Evolutionary conservation across 2,329 filamentous ascomycete genomes (phyloP).

Genomic region (Lachnellula subtilissima): DNA sequence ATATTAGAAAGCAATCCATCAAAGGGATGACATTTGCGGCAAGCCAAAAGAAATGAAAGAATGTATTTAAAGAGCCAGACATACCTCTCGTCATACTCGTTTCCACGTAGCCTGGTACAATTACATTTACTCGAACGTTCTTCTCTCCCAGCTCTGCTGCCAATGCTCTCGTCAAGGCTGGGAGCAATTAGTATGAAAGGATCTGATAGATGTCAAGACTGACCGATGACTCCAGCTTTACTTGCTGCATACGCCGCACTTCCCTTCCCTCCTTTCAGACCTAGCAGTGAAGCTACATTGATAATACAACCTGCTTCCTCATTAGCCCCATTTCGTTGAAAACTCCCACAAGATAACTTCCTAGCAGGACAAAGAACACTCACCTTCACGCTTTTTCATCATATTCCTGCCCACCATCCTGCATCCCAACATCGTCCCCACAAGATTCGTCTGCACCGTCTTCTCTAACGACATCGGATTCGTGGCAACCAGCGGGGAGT

Average conservation of each 20-base stretch:
- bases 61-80: conserved; percentile 6
- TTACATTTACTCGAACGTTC: conserved; percentile 70
- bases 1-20: conserved; percentile 30
- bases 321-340: not conserved
- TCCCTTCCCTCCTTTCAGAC: conserved; percentile 62
- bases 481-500: conserved; percentile 56
- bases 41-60: not conserved
- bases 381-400: conserved; percentile 36
- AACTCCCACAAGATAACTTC: not conserved
- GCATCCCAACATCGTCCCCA: conserved; percentile 59
- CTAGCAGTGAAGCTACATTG: conserved; percentile 76
- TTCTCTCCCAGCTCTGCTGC: conserved; percentile 56
- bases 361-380: conserved; percentile 1
- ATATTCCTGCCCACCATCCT: conserved; percentile 46
- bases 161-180: conserved; percentile 64
- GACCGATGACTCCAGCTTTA: conserved; percentile 74
- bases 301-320: conserved; percentile 59
- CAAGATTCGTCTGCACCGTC: conserved; percentile 67
- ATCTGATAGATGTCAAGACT: conserved; percentile 14
- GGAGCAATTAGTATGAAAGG: conserved; percentile 1
- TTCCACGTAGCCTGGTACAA: conserved; percentile 78
- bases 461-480: conserved; percentile 45
- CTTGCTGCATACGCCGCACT: conserved; percentile 71
- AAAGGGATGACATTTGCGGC: conserved; percentile 14
- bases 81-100: conserved; percentile 74